These are phyloP conservation scores for Aegilops bicornis DNA, from an alignment of 176 grass and related monocot species.

Conservation along the genomic window DNA sequence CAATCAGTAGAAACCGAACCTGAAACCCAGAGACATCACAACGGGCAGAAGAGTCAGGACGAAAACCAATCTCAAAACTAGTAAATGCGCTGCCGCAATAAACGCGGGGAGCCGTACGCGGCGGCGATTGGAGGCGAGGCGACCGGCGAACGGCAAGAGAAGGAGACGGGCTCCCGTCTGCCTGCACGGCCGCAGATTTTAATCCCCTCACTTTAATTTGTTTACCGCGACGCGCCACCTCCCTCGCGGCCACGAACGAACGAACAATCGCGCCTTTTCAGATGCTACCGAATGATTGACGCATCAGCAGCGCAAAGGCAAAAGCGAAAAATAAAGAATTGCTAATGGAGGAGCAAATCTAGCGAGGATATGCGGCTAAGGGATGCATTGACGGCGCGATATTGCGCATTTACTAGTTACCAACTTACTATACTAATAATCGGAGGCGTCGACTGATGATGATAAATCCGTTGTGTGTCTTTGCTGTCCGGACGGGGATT, in stretches of 20 bases:
- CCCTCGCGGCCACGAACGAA: background rate
- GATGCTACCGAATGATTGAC: slow-evolving; percentile 22
- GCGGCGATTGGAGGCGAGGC: background rate
- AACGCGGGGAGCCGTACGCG: slow-evolving; percentile 17
- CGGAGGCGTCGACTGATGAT: background rate
- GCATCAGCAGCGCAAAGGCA: background rate
- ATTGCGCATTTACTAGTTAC: background rate
- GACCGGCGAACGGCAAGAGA: background rate
- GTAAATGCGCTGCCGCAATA: background rate
- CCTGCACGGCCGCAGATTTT: background rate
- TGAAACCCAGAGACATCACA: slow-evolving; percentile 21
- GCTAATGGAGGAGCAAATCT: background rate
- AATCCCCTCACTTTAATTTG: background rate
- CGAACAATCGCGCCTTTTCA: slow-evolving; percentile 25
- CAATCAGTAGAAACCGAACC: slow-evolving; percentile 15
- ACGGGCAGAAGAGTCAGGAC: background rate
- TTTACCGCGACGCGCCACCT: slow-evolving; percentile 25
- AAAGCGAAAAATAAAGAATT: background rate
- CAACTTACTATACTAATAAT: background rate
- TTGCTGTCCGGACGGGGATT: slow-evolving; percentile 21
- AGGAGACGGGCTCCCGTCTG: background rate
- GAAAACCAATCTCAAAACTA: background rate
- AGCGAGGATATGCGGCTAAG: background rate
- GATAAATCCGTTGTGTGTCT: background rate
- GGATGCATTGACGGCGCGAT: background rate